A percentile compares a stretch with the other conserved stretches of the same genome.
Evolutionary conservation across 129 eudicot species (phyloP).

Genomic region (Centella asiatica): DNA sequence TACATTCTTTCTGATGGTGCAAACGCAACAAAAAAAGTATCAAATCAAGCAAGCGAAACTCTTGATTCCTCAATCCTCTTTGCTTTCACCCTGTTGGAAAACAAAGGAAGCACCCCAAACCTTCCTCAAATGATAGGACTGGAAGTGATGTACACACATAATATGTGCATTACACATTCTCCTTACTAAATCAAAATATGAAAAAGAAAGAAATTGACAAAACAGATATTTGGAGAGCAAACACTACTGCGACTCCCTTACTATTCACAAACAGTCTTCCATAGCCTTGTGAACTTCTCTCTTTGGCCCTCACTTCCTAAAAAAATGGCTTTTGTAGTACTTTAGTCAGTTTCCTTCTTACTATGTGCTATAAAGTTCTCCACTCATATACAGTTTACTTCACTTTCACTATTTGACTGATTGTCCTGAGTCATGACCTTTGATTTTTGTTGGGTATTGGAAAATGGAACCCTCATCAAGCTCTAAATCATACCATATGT

Average conservation of each 20-base stretch:
- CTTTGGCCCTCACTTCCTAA: slow-evolving; percentile 9
- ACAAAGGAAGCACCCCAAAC: slow-evolving; percentile 28
- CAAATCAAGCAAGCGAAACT: slow-evolving; percentile 25
- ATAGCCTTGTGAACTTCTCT: slow-evolving; percentile 17
- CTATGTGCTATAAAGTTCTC: slow-evolving; percentile 33
- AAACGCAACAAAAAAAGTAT: slow-evolving; percentile 11
- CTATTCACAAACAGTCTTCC: slow-evolving; percentile 12
- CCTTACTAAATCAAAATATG: slow-evolving; percentile 4
- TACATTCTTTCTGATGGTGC: slow-evolving; percentile 18
- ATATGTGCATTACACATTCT: background rate
- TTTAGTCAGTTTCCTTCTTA: slow-evolving; percentile 28
- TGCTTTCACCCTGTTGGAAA: slow-evolving; percentile 40
- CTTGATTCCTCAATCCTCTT: slow-evolving; percentile 31
- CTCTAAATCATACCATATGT: slow-evolving; percentile 38
- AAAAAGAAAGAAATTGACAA: background rate
- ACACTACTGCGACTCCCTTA: slow-evolving; percentile 3
- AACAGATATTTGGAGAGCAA: slow-evolving; percentile 3
- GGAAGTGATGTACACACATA: background rate
- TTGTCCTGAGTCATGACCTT: slow-evolving; percentile 35
- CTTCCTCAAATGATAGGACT: slow-evolving; percentile 10
- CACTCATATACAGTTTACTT: slow-evolving; percentile 12
- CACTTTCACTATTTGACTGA: slow-evolving; percentile 33
- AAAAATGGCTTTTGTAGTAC: slow-evolving; percentile 17
- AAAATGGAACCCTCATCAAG: slow-evolving; percentile 24
- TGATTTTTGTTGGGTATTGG: slow-evolving; percentile 17